Evolutionary conservation across 768 basidiomycete genomes (phyloP).

Genomic region (Porpolomopsis calyptriformis): DNA sequence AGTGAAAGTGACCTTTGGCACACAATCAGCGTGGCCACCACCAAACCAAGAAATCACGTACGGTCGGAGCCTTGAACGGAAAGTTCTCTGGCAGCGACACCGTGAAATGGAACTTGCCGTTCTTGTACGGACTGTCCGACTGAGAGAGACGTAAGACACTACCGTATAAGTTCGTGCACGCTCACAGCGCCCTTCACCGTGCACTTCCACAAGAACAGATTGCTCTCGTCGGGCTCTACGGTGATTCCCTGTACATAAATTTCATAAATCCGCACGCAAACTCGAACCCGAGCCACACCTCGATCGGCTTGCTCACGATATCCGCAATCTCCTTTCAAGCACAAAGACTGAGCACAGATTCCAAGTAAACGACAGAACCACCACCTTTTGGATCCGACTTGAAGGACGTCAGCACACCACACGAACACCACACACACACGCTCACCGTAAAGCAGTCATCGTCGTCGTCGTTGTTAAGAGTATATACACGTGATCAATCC

Average conservation of each 20-base stretch:
- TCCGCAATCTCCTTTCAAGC: slow-evolving; percentile 52
- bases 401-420: not conserved
- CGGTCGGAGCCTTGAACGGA: slow-evolving; percentile 80
- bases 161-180: slow-evolving; percentile 10
- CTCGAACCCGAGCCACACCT: slow-evolving; percentile 28
- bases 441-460: slow-evolving; percentile 35
- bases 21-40: too few relatives aligned
- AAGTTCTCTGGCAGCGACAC: slow-evolving; percentile 68
- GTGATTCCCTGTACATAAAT: slow-evolving; percentile 41
- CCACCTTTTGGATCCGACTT: slow-evolving; percentile 71
- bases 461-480: slow-evolving; percentile 10
- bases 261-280: slow-evolving; percentile 8
- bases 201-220: slow-evolving; percentile 71
- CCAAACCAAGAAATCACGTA: too few relatives aligned
- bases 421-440: slow-evolving; percentile 5
- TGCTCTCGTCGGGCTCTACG: slow-evolving; percentile 57
- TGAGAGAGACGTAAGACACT: slow-evolving; percentile 19
- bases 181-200: slow-evolving; percentile 63
- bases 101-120: slow-evolving; percentile 68
- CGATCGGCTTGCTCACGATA: slow-evolving; percentile 51
- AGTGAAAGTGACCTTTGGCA: slow-evolving; percentile 60
- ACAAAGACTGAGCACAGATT: slow-evolving; percentile 8
- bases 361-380: not conserved
- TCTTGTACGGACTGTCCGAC: slow-evolving; percentile 76
- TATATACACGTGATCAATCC: slow-evolving; percentile 1